Evolutionary conservation across 805 yeast genomes (phyloP).

Genomic region (Saccharomyces paradoxus): DNA sequence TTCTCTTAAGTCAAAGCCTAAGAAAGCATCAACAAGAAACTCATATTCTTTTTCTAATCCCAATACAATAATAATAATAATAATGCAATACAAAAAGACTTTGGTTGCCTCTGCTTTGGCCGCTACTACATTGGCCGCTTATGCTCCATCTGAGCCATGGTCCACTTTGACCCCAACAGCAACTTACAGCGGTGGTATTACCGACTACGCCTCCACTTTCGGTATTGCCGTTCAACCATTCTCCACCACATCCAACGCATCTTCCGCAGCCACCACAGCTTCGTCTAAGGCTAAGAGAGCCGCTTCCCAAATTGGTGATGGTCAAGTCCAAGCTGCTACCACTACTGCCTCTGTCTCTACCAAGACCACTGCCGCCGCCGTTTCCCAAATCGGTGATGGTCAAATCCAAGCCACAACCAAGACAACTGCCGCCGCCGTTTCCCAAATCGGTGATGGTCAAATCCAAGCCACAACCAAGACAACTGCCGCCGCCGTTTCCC

Average conservation of each 20-base stretch:
- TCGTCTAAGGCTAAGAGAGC: constrained; percentile 35
- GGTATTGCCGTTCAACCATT: constrained; percentile 38
- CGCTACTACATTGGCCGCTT: constrained; percentile 18
- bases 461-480: constrained; percentile 27
- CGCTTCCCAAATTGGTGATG: constrained; percentile 39
- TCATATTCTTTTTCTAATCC: background rate
- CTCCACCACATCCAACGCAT: constrained; percentile 23
- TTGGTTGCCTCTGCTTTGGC: constrained; percentile 24
- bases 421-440: constrained; percentile 31
- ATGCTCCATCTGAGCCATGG: constrained; percentile 32
- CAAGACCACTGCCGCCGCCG: constrained; percentile 29
- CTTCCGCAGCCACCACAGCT: constrained; percentile 22
- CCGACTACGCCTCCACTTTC: constrained; percentile 31
- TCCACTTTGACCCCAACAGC: constrained; percentile 34
- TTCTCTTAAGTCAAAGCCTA: background rate
- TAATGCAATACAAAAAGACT: constrained; percentile 17
- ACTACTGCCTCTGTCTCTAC: constrained; percentile 18
- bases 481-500: constrained; percentile 35
- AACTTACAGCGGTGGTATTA: constrained; percentile 31
- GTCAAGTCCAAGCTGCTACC: constrained; percentile 37
- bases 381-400: constrained; percentile 36
- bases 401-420: constrained; percentile 29
- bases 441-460: constrained; percentile 48
- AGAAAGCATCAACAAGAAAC: background rate
- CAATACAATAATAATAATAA: background rate